phyloP scores from a whole-genome alignment of 176 grass and related monocot species.

The Poa pratensis region DNA sequence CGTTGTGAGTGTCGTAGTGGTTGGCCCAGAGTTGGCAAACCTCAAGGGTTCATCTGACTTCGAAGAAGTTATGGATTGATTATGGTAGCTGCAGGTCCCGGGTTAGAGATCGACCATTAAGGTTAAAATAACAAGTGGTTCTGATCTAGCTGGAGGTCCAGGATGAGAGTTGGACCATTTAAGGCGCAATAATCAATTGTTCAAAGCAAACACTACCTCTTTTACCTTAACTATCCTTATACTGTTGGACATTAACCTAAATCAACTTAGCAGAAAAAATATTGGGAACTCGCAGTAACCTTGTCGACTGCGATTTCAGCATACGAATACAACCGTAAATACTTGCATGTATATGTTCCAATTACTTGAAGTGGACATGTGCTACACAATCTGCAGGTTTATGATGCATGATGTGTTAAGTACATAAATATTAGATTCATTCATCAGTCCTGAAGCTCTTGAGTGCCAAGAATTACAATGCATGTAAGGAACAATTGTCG shows the following conservation, averaged over 20 bases:
- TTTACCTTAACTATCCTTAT: background rate
- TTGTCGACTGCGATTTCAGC: background rate
- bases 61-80: background rate
- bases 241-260: background rate
- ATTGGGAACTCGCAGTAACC: background rate
- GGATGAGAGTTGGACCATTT: conserved; percentile 2
- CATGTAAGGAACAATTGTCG: background rate
- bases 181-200: background rate
- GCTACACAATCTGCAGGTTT: background rate
- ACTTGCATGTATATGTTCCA: background rate
- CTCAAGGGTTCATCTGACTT: background rate
- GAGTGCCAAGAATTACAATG: background rate
- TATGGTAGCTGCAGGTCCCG: background rate
- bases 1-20: background rate
- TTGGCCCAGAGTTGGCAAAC: background rate
- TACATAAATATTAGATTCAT: background rate
- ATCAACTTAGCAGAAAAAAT: background rate
- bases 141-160: conserved; percentile 10
- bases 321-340: background rate
- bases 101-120: background rate
- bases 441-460: background rate
- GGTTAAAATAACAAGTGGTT: background rate
- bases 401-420: background rate
- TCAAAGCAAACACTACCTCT: background rate
- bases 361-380: background rate